These are phyloP conservation scores for Cucumis variabilis DNA, from an alignment of 331 rosid genomes.

Conservation along the genomic window DNA sequence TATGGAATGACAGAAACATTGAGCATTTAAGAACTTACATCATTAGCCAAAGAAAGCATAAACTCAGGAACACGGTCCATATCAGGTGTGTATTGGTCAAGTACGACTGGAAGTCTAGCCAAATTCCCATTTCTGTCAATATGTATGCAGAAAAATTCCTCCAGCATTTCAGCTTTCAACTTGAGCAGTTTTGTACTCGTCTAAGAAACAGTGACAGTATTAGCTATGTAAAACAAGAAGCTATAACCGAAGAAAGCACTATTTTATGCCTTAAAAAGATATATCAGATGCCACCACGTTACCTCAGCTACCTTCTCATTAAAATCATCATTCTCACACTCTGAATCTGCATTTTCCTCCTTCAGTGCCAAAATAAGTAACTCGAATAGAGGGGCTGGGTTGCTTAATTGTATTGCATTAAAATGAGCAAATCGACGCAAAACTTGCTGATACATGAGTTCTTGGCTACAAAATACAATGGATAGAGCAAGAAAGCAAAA, in stretches of 20 bases:
- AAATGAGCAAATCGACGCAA: conserved; percentile 79
- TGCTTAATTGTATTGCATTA: conserved; percentile 87
- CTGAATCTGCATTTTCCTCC: conserved; percentile 73
- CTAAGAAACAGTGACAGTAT: conserved; percentile 49
- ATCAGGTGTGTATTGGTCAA: conserved; percentile 97
- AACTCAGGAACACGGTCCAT: conserved; percentile 93
- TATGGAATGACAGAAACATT: not conserved
- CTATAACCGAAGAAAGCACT: not conserved
- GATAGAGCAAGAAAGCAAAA: not conserved
- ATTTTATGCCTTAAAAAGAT: conserved; percentile 2
- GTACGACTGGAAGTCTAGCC: conserved; percentile 83
- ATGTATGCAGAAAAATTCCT: conserved; percentile 75
- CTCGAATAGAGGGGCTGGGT: conserved; percentile 78
- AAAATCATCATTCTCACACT: conserved; percentile 54
- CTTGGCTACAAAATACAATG: conserved; percentile 68
- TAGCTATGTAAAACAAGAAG: conserved; percentile 23
- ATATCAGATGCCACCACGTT: conserved; percentile 40
- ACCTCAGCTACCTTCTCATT: conserved; percentile 89
- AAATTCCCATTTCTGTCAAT: conserved; percentile 75
- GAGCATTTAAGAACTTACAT: conserved; percentile 56
- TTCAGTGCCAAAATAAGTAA: conserved; percentile 79
- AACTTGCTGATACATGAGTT: conserved; percentile 97
- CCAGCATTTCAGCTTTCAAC: conserved; percentile 71
- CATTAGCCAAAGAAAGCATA: conserved; percentile 81
- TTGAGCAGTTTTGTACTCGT: conserved; percentile 75